phyloP scores from a whole-genome alignment of 352 stramenopile species.

The Pythium coloratum region DNA sequence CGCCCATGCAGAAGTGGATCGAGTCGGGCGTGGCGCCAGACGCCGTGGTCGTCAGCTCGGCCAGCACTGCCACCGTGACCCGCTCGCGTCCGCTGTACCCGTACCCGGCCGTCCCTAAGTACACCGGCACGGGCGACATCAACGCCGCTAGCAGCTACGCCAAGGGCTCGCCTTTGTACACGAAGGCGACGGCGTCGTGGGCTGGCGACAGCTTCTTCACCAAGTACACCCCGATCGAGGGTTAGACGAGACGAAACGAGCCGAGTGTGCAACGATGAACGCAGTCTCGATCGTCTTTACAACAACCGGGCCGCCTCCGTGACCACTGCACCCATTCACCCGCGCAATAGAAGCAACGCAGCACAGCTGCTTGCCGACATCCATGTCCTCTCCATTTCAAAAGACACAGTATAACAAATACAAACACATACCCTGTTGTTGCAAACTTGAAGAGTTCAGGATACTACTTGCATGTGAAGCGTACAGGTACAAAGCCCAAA shows the following conservation, averaged over 20 bases:
- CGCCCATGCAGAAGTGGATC: slow-evolving; percentile 47
- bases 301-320: no score
- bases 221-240: slow-evolving; percentile 14
- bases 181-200: slow-evolving; percentile 22
- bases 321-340: no score
- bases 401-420: no score
- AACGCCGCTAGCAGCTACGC: slow-evolving; percentile 23
- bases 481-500: background rate
- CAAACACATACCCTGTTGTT: no score
- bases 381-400: no score
- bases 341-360: no score
- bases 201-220: slow-evolving; percentile 14
- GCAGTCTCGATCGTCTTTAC: no score
- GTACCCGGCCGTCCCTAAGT: slow-evolving; percentile 21
- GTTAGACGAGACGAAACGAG: background rate
- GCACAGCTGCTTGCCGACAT: no score
- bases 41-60: slow-evolving; percentile 28
- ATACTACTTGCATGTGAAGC: background rate
- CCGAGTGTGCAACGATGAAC: no score
- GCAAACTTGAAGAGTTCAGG: no score
- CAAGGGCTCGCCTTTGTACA: slow-evolving; percentile 34
- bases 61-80: background rate
- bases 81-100: slow-evolving; percentile 26
- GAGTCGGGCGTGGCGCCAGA: slow-evolving; percentile 32
- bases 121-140: slow-evolving; percentile 13